Evolutionary conservation across 441 rosid species (phyloP), one percentile per base, ranked within the genome.

Genomic region (Pelargonium cotyledonis): DNA sequence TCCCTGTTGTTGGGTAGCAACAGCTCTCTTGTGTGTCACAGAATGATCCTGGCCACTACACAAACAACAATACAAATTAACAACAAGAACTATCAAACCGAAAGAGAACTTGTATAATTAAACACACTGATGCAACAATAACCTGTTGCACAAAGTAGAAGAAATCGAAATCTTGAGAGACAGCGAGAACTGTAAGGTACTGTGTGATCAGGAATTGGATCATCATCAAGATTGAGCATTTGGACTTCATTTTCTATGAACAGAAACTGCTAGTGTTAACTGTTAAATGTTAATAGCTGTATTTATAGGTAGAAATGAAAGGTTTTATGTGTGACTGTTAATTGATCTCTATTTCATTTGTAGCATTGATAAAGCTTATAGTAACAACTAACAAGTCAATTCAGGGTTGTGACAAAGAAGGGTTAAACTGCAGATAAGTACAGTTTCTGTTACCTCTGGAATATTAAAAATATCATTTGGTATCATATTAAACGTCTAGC

Each of bases 11-110:
- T 63, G 98, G 98, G 62, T 88, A 91, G 55, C 98, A 93, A 64
- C 98, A 93, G 49, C 83, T 78, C 51, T 74, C 72, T 65, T 80
- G 58, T 9, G 90, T 72, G 73, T 87, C 96, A 66, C 98, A 91
- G 73, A 85, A 88, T 47, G 98, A 82, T 66, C 97, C 98, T 41
- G 98, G 98, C 96, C 98, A 90, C 98, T 92, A 65, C 65, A 75
- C 60, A 53, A 21, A 15, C 60, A 53, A 53, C 14, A 53, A 53
- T 19, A 16, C 6, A 53, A 53, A 53, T 15, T n/a, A n/a, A n/a
- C 14, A 4, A 51, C 19, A 51, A 51, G 15, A 5, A 53, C 21
- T 1, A 19, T 15, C 14, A 10, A 53, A 53, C 60, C 14, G 21
- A 8, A 16, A 53, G 15, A 53, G 5, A 6, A 53, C 47, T 43